phyloP scores from a whole-genome alignment of 495 filamentous ascomycete species.

The Glutinoglossum americanum region DNA sequence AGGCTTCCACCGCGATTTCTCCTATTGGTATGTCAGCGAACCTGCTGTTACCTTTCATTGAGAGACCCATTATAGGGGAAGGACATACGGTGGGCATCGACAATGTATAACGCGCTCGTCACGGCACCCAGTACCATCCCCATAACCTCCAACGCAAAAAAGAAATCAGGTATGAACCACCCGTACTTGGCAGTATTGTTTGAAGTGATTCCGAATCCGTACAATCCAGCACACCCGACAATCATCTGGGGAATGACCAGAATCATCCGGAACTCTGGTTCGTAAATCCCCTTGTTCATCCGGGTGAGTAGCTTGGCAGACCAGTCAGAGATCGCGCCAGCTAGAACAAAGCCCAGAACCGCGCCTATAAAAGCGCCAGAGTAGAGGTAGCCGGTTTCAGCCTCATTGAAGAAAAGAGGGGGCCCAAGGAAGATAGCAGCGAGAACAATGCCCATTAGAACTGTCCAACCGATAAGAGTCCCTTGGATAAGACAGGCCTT shows the following conservation, averaged over 20 bases:
- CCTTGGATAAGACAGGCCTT: conserved; percentile 74
- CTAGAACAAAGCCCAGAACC: conserved; percentile 49
- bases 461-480: conserved; percentile 81
- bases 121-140: conserved; percentile 88
- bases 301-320: conserved; percentile 46
- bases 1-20: conserved; percentile 70
- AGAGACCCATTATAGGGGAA: not conserved
- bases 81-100: conserved; percentile 71
- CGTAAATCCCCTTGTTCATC: conserved; percentile 59
- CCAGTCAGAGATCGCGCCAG: conserved; percentile 55
- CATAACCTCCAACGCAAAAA: conserved; percentile 28
- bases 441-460: conserved; percentile 75
- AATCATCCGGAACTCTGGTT: conserved; percentile 75
- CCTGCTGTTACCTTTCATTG: not conserved
- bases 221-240: conserved; percentile 58
- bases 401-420: conserved; percentile 64
- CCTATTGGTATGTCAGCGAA: conserved; percentile 21
- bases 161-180: conserved; percentile 37
- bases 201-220: conserved; percentile 58
- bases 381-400: conserved; percentile 73
- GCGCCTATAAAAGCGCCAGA: conserved; percentile 72
- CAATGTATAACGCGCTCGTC: conserved; percentile 69
- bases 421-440: conserved; percentile 62
- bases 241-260: conserved; percentile 64
- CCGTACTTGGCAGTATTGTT: conserved; percentile 35